Evolutionary conservation across 2,329 filamentous ascomycete genomes (phyloP).

Genomic region (Helicocarpus griseus): DNA sequence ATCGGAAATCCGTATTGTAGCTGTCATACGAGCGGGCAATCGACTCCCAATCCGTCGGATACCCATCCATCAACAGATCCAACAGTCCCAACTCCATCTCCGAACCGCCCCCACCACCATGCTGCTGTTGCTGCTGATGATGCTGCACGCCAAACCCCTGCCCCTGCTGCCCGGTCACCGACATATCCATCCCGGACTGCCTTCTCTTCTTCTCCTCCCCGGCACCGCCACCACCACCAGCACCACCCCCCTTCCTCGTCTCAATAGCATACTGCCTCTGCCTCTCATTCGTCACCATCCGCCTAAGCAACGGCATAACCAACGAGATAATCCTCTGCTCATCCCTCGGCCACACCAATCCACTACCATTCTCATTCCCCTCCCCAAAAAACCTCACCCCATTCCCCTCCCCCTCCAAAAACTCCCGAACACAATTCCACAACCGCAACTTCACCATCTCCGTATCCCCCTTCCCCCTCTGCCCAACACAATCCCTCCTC

Average conservation of each 20-base stretch:
- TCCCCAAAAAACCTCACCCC: slow-evolving; percentile 45
- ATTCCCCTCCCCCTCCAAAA: slow-evolving; percentile 41
- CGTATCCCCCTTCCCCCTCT: slow-evolving; percentile 44
- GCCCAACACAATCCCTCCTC: slow-evolving; percentile 47
- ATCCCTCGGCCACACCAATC: slow-evolving; percentile 46
- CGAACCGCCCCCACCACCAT: slow-evolving; percentile 12
- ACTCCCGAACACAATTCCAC: slow-evolving; percentile 47
- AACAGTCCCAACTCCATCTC: slow-evolving; percentile 24
- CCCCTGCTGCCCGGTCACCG: slow-evolving; percentile 10
- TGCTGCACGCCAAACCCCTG: slow-evolving; percentile 15
- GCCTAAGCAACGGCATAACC: slow-evolving; percentile 46
- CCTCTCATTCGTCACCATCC: slow-evolving; percentile 52
- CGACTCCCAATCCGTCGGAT: slow-evolving; percentile 29
- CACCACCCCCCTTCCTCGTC: slow-evolving; percentile 40
- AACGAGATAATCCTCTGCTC: slow-evolving; percentile 47
- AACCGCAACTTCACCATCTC: slow-evolving; percentile 49
- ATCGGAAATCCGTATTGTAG: slow-evolving; percentile 30
- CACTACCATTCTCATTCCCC: slow-evolving; percentile 28
- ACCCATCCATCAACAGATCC: slow-evolving; percentile 28
- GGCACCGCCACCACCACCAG: slow-evolving; percentile 6
- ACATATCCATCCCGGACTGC: slow-evolving; percentile 6
- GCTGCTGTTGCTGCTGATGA: not conserved
- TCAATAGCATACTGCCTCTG: slow-evolving; percentile 50
- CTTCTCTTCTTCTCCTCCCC: slow-evolving; percentile 28
- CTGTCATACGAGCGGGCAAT: slow-evolving; percentile 27